These are phyloP conservation scores for Wickerhamiella cacticola DNA, from an alignment of 805 yeast genomes.

Conservation along the genomic window DNA sequence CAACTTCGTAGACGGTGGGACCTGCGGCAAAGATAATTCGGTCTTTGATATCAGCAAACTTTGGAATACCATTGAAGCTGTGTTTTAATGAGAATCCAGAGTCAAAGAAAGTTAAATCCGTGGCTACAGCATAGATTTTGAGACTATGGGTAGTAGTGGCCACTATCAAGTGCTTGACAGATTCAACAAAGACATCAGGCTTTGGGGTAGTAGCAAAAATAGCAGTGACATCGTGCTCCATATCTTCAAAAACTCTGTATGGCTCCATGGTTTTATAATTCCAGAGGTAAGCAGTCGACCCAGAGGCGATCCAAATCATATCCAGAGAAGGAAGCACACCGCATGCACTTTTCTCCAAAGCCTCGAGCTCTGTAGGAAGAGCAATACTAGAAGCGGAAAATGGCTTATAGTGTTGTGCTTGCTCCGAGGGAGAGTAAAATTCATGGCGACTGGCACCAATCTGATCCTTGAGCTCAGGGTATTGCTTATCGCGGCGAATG, in stretches of 20 bases:
- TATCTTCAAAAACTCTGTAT: conserved; percentile 70
- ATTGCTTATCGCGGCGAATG: conserved; percentile 17
- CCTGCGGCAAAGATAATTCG: conserved; percentile 85
- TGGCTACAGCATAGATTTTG: conserved; percentile 61
- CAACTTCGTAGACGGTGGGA: conserved; percentile 70
- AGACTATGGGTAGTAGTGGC: conserved; percentile 73
- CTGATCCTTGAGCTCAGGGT: conserved; percentile 21
- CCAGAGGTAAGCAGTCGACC: conserved; percentile 76
- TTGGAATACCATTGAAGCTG: conserved; percentile 14
- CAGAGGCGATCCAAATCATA: conserved; percentile 78
- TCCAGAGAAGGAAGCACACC: conserved; percentile 73
- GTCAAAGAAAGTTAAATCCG: conserved; percentile 58
- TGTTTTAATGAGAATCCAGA: conserved; percentile 73
- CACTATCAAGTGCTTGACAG: conserved; percentile 59
- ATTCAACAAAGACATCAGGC: conserved; percentile 63
- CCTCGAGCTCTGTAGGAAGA: conserved; percentile 16
- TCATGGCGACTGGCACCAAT: conserved; percentile 18
- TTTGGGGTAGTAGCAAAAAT: conserved; percentile 75
- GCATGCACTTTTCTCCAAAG: conserved; percentile 34
- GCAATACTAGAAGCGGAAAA: conserved; percentile 15
- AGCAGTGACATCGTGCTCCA: conserved; percentile 62
- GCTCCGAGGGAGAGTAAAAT: conserved; percentile 9
- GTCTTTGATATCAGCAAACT: conserved; percentile 48
- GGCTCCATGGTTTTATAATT: conserved; percentile 53
- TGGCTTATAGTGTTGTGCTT: conserved; percentile 16